phyloP scores from a whole-genome alignment of 2,329 filamentous ascomycete species.

The Neofusicoccum kwambonambiense region DNA sequence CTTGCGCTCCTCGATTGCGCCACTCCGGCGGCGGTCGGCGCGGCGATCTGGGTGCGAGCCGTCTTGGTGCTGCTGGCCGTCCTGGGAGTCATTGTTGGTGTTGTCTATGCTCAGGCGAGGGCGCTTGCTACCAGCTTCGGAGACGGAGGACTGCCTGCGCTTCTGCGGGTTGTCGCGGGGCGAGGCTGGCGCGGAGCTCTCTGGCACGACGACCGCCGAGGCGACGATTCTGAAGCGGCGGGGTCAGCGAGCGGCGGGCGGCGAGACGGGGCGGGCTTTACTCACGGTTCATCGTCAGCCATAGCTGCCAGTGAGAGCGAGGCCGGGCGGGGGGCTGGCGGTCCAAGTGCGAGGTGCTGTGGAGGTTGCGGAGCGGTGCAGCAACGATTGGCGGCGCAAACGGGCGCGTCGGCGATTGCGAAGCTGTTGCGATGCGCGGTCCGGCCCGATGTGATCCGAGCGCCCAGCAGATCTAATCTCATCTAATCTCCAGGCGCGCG shows the following conservation, averaged over 20 bases:
- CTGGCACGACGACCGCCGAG: conserved; percentile 55
- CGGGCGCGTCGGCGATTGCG: conserved; percentile 12
- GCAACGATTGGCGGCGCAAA: conserved; percentile 9
- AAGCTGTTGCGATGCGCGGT: conserved; percentile 1
- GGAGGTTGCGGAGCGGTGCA: not conserved
- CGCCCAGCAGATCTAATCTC: not conserved
- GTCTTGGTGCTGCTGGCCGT: conserved; percentile 23
- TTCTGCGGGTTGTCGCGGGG: conserved; percentile 41
- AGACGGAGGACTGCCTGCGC: conserved; percentile 54
- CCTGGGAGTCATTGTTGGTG: conserved; percentile 24
- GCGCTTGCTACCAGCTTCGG: conserved; percentile 54
- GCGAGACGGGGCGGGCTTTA: not conserved
- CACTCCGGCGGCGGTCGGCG: conserved; percentile 42
- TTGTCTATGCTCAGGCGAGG: conserved; percentile 46
- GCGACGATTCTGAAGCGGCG: conserved; percentile 43
- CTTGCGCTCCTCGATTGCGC: conserved; percentile 73
- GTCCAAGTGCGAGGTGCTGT: not conserved
- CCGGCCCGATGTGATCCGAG: conserved; percentile 8
- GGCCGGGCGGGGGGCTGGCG: not conserved
- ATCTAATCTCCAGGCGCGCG: conserved; percentile 1
- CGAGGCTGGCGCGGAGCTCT: conserved; percentile 30
- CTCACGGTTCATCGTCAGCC: conserved; percentile 20
- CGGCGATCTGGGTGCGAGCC: conserved; percentile 26
- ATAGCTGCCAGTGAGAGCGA: not conserved
- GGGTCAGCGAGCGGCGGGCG: not conserved